Conservation (phyloP, 2,329 filamentous ascomycete species). For the Emericellopsis cladophorae region DNA sequence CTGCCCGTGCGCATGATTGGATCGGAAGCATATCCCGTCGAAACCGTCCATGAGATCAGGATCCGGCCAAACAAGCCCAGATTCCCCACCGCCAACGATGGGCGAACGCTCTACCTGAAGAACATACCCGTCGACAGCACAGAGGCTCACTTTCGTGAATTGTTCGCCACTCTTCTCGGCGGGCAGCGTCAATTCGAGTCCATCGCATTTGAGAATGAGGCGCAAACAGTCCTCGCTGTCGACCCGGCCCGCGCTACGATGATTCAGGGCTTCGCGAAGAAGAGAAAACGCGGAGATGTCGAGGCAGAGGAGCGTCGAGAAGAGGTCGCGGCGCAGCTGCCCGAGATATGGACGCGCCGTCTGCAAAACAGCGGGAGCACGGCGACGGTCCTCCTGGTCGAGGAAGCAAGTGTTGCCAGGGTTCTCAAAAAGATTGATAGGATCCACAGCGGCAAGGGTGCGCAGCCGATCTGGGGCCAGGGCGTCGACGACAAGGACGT, state of each 20-base stretch:
- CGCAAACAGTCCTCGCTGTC: conserved; percentile 15
- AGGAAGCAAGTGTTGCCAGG: conserved; percentile 63
- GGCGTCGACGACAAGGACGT: conserved; percentile 39
- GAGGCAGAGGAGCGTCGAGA: conserved; percentile 47
- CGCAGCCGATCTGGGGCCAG: conserved; percentile 55
- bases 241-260: conserved; percentile 35
- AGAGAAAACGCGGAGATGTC: conserved; percentile 28
- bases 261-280: conserved; percentile 23
- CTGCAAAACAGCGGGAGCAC: conserved; percentile 64
- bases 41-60: conserved; percentile 72
- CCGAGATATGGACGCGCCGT: conserved; percentile 59
- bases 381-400: conserved; percentile 73
- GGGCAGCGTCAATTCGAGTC: conserved; percentile 60
- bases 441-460: conserved; percentile 41
- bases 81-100: conserved; percentile 58
- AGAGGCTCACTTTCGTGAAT: conserved; percentile 57
- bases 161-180: conserved; percentile 65
- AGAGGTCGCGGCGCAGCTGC: conserved; percentile 48
- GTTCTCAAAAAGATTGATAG: conserved; percentile 65
- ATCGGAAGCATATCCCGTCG: conserved; percentile 46
- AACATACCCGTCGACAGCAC: conserved; percentile 82
- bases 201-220: conserved; percentile 59
- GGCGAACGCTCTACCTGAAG: conserved; percentile 77
- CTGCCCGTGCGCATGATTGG: conserved; percentile 57
- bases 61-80: conserved; percentile 73